Evolutionary conservation across 371 early-diverging fungal genomes (phyloP), one percentile per base, ranked within the genome.

Genomic region (Mucor irregularis): DNA sequence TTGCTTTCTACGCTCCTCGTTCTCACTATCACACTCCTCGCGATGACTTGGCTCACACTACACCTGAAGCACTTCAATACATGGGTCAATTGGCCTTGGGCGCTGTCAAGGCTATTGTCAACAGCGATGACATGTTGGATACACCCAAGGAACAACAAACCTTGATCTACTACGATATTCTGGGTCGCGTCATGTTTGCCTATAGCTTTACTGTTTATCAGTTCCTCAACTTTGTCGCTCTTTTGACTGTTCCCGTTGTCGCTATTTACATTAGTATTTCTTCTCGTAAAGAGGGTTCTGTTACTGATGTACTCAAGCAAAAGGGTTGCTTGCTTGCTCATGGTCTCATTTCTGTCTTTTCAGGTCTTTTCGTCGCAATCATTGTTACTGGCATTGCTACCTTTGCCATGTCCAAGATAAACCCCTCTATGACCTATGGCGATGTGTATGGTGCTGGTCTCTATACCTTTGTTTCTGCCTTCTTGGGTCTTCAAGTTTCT

Each of bases 1-100:
- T 88, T 49, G 85, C 88, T 0, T 86, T 89, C 37, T 84, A 84
- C 26, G 53, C 53, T 33, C 77, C 76, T 48, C 73, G 90, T 50
- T 76, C 81, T n/a, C 70, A 81, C 17, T 89, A 89, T 50, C 90
- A 89, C 58, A 84, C 89, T 1, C 64, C 68, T 25, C 68, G 76
- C 16, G 89, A 88, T 58, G 75, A 70, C 49, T 30, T 75, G 26
- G 74, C 71, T 31, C 72, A 80, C 38, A 79, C 73, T 11, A 74
- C 81, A 2, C 59, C 73, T 0, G 68, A 64, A 16, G 73, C 85
- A 0, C 61, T 85, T 4, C 84, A 84, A 37, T 80, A 84, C 57
- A 85, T 88, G 86, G 88, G 88, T 5, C 61, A 69, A 35, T 73
- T 83, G 16, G 69, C 72, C 2, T 61, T 89, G 11, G 57, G 55